Percentiles rank a stretch among this genome's conserved stretches.
phyloP scores from a whole-genome alignment of 73 alveolate species.

The Paramecium primaurelia region DNA sequence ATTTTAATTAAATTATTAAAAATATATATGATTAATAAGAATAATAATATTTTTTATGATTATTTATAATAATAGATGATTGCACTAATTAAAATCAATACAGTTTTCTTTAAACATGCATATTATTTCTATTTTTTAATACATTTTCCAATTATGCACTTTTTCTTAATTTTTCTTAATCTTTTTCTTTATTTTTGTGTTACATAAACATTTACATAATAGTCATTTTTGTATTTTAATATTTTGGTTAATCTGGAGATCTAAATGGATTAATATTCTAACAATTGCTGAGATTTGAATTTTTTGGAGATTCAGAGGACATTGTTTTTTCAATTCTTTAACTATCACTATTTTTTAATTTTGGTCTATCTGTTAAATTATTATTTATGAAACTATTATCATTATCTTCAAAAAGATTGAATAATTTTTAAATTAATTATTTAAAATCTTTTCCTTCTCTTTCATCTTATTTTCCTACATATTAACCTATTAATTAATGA shows the following conservation, averaged over 20 bases:
- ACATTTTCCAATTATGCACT: conserved; percentile 27
- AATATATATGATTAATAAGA: too few relatives aligned
- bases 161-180: conserved; percentile 30
- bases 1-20: too few relatives aligned
- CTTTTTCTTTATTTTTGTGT: conserved; percentile 21
- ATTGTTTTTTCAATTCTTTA: not conserved
- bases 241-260: conserved; percentile 32
- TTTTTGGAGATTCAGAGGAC: conserved; percentile 26
- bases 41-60: too few relatives aligned
- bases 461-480: not conserved
- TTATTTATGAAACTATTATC: not conserved
- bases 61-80: not conserved
- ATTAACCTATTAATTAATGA: not conserved
- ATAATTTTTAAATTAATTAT: not conserved
- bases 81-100: conserved; percentile 1
- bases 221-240: conserved; percentile 27
- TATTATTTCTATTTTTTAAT: conserved; percentile 16
- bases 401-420: not conserved
- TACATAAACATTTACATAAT: conserved; percentile 33
- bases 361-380: conserved; percentile 10
- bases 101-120: conserved; percentile 1
- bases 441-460: not conserved
- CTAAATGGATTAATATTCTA: conserved; percentile 21
- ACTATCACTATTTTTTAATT: not conserved
- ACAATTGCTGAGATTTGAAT: not conserved